Percentiles rank a stretch among this genome's conserved stretches.
phyloP scores from a whole-genome alignment of 192 early-diverging fungal genomes.

The Coemansia sp. region DNA sequence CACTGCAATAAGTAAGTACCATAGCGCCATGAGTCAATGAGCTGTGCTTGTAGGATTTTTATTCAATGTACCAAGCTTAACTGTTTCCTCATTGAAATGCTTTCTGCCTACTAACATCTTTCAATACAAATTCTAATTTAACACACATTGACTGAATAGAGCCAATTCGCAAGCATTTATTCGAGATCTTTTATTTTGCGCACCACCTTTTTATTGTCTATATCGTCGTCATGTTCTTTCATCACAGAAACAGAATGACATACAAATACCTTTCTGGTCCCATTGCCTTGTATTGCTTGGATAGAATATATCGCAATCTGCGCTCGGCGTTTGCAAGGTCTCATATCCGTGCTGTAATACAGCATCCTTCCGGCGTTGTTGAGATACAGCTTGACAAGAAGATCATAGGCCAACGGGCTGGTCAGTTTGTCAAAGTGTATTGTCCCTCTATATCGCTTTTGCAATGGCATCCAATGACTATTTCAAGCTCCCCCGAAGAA shows the following conservation, averaged over 20 bases:
- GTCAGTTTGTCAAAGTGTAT: constrained; percentile 76
- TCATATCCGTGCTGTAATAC: constrained; percentile 66
- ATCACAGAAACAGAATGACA: constrained; percentile 61
- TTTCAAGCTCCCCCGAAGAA: constrained; percentile 77
- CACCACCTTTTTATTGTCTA: constrained; percentile 76
- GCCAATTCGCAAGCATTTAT: constrained; percentile 59
- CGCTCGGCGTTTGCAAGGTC: constrained; percentile 57
- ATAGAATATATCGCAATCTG: constrained; percentile 63
- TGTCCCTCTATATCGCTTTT: constrained; percentile 68
- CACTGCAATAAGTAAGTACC: constrained; percentile 56
- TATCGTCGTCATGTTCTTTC: constrained; percentile 69
- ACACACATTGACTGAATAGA: constrained; percentile 12
- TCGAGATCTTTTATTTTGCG: constrained; percentile 78
- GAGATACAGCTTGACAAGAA: constrained; percentile 72
- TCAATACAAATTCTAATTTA: not conserved
- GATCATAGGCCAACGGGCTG: constrained; percentile 58
- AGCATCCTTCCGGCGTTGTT: constrained; percentile 71
- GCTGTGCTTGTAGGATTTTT: not conserved
- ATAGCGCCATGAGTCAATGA: not conserved
- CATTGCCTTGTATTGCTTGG: constrained; percentile 60
- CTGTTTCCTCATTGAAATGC: not conserved
- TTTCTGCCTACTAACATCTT: not conserved
- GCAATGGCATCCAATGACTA: constrained; percentile 81
- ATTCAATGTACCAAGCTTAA: not conserved
- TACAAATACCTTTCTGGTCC: constrained; percentile 63